phyloP scores from a whole-genome alignment of 1,284 basidiomycete genomes.

The Ustilago trichophora region DNA sequence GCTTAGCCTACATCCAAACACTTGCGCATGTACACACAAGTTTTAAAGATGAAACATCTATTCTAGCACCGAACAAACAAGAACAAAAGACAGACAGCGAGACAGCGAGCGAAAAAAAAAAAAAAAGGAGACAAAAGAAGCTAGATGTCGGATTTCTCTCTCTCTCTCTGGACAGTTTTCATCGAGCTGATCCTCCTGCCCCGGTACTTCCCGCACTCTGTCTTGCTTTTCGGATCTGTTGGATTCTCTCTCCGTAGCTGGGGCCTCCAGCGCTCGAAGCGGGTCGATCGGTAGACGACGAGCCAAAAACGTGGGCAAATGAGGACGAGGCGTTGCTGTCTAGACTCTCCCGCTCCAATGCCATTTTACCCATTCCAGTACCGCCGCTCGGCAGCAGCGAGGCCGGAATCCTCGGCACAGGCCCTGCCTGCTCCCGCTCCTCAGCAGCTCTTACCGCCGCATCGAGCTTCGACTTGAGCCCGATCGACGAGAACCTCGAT shows the following conservation, averaged over 20 bases:
- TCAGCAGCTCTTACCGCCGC: slow-evolving; percentile 27
- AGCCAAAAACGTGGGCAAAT: slow-evolving; percentile 15
- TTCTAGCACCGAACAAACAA: no score
- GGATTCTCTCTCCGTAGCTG: slow-evolving; percentile 31
- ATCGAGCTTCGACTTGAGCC: slow-evolving; percentile 38
- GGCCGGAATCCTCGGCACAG: slow-evolving; percentile 17
- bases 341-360: slow-evolving; percentile 17
- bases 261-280: slow-evolving; percentile 15
- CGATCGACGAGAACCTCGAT: slow-evolving; percentile 26
- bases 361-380: slow-evolving; percentile 5
- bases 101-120: no score
- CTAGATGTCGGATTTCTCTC: no score
- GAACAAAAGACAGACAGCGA: no score
- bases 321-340: slow-evolving; percentile 19
- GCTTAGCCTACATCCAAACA: no score
- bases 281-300: background rate
- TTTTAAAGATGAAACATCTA: no score
- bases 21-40: no score
- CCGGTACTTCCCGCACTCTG: slow-evolving; percentile 18
- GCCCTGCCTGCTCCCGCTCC: slow-evolving; percentile 10
- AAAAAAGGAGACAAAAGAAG: no score
- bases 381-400: slow-evolving; percentile 24
- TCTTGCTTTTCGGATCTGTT: slow-evolving; percentile 33
- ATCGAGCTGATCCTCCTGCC: background rate
- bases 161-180: background rate